Evolutionary conservation across 306 rosid genomes (phyloP).

Genomic region (Mucuna pruriens): DNA sequence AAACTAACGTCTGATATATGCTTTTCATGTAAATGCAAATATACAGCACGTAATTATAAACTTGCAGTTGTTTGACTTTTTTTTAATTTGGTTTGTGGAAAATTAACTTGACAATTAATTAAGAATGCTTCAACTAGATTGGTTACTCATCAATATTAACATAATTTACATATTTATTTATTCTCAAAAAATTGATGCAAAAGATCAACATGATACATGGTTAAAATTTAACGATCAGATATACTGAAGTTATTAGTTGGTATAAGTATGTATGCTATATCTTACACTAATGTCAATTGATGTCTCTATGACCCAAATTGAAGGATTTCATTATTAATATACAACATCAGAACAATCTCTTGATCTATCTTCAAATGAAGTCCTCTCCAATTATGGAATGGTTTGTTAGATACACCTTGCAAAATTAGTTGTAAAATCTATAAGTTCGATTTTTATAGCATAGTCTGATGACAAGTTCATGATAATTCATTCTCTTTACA

Average conservation of each 20-base stretch:
- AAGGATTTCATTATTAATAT: background rate
- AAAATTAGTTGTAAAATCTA: background rate
- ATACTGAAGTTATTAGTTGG: background rate
- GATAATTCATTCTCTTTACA: background rate
- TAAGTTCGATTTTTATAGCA: background rate
- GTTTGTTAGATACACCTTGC: background rate
- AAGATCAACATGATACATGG: background rate
- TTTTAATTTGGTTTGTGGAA: background rate
- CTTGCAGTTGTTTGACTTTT: background rate
- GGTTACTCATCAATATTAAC: background rate
- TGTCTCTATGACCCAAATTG: background rate
- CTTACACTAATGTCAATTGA: background rate
- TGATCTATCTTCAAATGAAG: background rate
- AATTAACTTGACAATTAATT: background rate
- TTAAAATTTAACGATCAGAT: background rate
- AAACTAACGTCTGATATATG: background rate
- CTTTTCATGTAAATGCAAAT: background rate
- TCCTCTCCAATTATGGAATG: background rate
- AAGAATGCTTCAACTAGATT: background rate
- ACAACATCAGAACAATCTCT: background rate
- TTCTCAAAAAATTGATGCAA: background rate
- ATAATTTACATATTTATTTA: background rate
- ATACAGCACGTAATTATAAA: background rate
- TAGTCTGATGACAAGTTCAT: background rate
- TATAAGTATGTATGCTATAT: background rate